These are phyloP conservation scores for Fusarium euwallaceae DNA, from an alignment of 2,329 filamentous ascomycete genomes.

Conservation along the genomic window DNA sequence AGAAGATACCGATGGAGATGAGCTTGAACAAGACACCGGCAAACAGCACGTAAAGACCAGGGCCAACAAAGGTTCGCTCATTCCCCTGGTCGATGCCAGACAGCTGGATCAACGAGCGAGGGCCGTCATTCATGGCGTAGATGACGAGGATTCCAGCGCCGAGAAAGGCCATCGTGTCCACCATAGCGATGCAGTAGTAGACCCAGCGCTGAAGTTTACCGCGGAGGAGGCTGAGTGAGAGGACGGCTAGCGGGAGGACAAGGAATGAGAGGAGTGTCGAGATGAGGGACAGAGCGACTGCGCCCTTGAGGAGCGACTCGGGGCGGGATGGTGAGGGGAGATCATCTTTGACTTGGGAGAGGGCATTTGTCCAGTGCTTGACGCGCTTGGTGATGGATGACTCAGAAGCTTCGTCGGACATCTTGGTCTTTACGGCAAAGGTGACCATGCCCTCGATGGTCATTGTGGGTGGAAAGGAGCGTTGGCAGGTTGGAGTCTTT, in stretches of 20 bases:
- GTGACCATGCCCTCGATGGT: constrained; percentile 19
- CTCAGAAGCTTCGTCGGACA: neutral
- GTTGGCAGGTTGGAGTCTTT: constrained; percentile 11
- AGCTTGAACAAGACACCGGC: constrained; percentile 30
- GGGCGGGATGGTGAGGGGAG: constrained; percentile 11
- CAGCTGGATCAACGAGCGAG: constrained; percentile 23
- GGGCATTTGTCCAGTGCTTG: constrained; percentile 23
- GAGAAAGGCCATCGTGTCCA: constrained; percentile 18
- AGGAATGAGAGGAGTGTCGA: constrained; percentile 25
- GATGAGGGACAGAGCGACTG: constrained; percentile 13
- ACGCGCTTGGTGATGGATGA: neutral
- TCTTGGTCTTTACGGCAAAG: constrained; percentile 16
- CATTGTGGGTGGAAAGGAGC: constrained; percentile 20
- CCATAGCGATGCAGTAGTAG: constrained; percentile 22
- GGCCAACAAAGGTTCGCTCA: constrained; percentile 21
- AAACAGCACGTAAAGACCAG: constrained; percentile 24
- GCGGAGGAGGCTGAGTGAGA: constrained; percentile 20
- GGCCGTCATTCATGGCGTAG: constrained; percentile 30
- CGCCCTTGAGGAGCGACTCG: constrained; percentile 19
- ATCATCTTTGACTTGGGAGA: constrained; percentile 14
- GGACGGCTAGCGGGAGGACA: constrained; percentile 17
- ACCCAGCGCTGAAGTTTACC: constrained; percentile 20
- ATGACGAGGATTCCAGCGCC: constrained; percentile 25
- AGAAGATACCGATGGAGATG: constrained; percentile 28
- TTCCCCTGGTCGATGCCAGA: constrained; percentile 23